phyloP scores from a whole-genome alignment of 495 filamentous ascomycete species.

The Tuber calosporum region DNA sequence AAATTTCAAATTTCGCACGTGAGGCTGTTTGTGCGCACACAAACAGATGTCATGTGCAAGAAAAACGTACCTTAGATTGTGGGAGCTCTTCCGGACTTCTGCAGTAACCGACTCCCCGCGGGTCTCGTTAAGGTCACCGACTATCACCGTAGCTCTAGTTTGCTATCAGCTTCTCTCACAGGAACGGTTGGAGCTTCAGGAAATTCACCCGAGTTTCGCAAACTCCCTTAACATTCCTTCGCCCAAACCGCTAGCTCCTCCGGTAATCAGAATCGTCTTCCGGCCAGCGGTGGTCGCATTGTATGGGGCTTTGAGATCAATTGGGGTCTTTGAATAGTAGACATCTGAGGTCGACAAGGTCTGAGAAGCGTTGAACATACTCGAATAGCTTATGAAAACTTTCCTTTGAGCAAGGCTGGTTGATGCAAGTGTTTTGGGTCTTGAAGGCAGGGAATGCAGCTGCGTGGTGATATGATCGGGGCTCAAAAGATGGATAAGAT shows the following conservation, averaged over 20 bases:
- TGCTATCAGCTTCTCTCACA: constrained; percentile 4
- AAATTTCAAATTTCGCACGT: neutral
- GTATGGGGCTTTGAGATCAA: constrained; percentile 22
- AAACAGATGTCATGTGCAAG: neutral
- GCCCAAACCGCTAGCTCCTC: constrained; percentile 49
- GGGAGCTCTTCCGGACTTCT: constrained; percentile 36
- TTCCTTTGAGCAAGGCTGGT: neutral
- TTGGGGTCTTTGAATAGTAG: constrained; percentile 22
- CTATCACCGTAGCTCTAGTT: constrained; percentile 47
- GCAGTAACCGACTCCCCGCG: constrained; percentile 43
- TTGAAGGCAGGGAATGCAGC: neutral
- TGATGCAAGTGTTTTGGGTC: neutral
- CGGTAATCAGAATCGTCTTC: constrained; percentile 51
- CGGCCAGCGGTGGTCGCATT: constrained; percentile 21
- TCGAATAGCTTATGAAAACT: constrained; percentile 3
- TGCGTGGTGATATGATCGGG: neutral
- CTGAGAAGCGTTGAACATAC: neutral
- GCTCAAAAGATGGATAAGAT: neutral
- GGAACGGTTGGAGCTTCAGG: neutral
- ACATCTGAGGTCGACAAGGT: constrained; percentile 18
- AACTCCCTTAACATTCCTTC: constrained; percentile 45
- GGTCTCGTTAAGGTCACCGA: constrained; percentile 47
- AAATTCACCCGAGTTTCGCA: constrained; percentile 41
- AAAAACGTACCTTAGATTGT: constrained; percentile 33
- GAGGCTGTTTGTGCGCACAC: neutral